Evolutionary conservation across 2,329 filamentous ascomycete species (phyloP).

Genomic region (Fragosphaeria purpurea): DNA sequence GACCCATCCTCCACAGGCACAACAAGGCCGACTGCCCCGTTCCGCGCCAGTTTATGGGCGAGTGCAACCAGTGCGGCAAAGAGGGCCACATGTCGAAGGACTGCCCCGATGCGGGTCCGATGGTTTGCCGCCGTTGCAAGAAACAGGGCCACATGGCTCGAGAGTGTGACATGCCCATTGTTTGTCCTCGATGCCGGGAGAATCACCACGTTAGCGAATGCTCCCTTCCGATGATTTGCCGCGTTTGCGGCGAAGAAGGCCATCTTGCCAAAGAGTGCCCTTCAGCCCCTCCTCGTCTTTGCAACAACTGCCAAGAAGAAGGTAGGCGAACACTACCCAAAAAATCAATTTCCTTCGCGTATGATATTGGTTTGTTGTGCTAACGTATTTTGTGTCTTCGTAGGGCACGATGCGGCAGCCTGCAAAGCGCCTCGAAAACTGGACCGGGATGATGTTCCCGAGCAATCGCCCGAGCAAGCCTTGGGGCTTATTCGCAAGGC

Average conservation of each 20-base stretch:
- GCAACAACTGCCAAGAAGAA: conserved; percentile 52
- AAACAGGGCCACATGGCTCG: conserved; percentile 43
- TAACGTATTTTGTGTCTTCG: neutral
- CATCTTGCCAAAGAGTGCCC: conserved; percentile 47
- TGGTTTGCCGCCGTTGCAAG: conserved; percentile 31
- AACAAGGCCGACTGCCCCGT: conserved; percentile 54
- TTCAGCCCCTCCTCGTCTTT: conserved; percentile 40
- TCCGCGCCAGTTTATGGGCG: conserved; percentile 29
- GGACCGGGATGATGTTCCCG: conserved; percentile 39
- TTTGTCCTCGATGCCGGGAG: conserved; percentile 35
- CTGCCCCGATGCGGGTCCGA: conserved; percentile 31
- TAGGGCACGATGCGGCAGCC: conserved; percentile 44
- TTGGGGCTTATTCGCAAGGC: conserved; percentile 47
- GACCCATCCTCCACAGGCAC: conserved; percentile 33
- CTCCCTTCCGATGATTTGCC: conserved; percentile 24
- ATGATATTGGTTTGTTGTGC: too few species aligned
- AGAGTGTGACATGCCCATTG: conserved; percentile 46
- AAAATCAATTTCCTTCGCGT: neutral
- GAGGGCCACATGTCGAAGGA: conserved; percentile 42
- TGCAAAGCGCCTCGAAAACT: conserved; percentile 53
- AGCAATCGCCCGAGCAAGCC: conserved; percentile 42
- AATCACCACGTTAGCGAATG: conserved; percentile 45
- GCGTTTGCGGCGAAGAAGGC: conserved; percentile 34
- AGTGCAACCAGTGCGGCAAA: conserved; percentile 32
- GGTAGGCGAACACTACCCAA: conserved; percentile 29